Percentiles rank a stretch among this genome's conserved stretches.
Conservation (phyloP, 2,329 filamentous ascomycete species). For the Aspergillus tubingensis region DNA sequence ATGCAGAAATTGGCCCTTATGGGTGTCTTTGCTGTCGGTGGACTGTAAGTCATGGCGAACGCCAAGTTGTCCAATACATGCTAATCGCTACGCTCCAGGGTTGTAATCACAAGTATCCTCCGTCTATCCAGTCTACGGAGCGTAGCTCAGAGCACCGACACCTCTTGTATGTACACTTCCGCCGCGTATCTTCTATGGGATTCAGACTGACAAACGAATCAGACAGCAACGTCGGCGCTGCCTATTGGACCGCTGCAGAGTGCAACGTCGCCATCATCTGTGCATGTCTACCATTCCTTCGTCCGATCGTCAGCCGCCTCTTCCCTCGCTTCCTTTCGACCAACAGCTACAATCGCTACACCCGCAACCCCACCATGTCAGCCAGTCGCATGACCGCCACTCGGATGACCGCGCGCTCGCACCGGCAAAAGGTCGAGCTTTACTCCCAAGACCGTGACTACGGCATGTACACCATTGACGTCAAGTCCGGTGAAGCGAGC, state of each 20-base stretch:
- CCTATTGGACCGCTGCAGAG: conserved; percentile 49
- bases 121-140: conserved; percentile 30
- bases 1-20: conserved; percentile 45
- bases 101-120: conserved; percentile 36
- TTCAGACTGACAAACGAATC: background rate
- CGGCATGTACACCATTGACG: conserved; percentile 33
- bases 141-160: conserved; percentile 30
- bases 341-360: conserved; percentile 29
- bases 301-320: conserved; percentile 40
- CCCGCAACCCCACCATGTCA: conserved; percentile 19
- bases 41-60: conserved; percentile 30
- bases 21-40: conserved; percentile 46
- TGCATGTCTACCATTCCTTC: conserved; percentile 44
- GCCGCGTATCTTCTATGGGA: no score
- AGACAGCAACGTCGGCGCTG: conserved; percentile 37
- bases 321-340: conserved; percentile 40
- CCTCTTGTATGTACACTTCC: conserved; percentile 24
- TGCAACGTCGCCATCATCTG: conserved; percentile 47
- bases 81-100: conserved; percentile 15
- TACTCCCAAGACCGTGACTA: conserved; percentile 29
- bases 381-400: conserved; percentile 12
- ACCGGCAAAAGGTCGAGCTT: conserved; percentile 13
- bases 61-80: background rate
- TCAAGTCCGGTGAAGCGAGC: conserved; percentile 22
- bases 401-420: conserved; percentile 17